These are phyloP conservation scores for Dacryopinax spathularia DNA, from an alignment of 768 basidiomycete genomes.

Conservation along the genomic window DNA sequence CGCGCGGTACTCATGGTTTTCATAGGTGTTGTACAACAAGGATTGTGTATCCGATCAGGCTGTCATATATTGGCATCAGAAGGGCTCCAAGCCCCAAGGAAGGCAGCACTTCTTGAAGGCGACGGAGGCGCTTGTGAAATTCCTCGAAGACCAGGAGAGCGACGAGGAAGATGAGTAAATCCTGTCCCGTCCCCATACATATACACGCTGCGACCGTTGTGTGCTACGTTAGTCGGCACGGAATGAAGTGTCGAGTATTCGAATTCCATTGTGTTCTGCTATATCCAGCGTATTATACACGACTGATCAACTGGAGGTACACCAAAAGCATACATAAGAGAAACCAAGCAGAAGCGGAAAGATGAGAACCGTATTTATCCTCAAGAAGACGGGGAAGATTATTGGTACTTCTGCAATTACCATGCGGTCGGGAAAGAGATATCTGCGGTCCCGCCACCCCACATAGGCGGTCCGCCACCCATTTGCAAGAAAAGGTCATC, in stretches of 20 bases:
- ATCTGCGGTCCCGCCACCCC: neutral
- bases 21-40: slow-evolving; percentile 81
- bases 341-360: neutral
- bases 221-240: neutral
- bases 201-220: neutral
- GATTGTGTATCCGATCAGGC: slow-evolving; percentile 93
- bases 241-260: neutral
- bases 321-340: slow-evolving; percentile 3
- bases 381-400: neutral
- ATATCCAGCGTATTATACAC: neutral
- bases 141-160: slow-evolving; percentile 73
- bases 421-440: slow-evolving; percentile 6
- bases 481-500: slow-evolving; percentile 67
- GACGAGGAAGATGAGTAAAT: slow-evolving; percentile 51
- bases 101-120: slow-evolving; percentile 88
- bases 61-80: slow-evolving; percentile 95
- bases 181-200: neutral
- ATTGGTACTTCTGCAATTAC: neutral
- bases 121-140: slow-evolving; percentile 84
- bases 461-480: slow-evolving; percentile 4
- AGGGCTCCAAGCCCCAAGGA: slow-evolving; percentile 91
- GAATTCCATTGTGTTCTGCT: slow-evolving; percentile 4
- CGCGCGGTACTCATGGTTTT: neutral
- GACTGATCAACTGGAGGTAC: neutral
- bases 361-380: slow-evolving; percentile 8